These are phyloP conservation scores for Casuarina cunninghamiana DNA, from an alignment of 306 rosid genomes.

Conservation along the genomic window DNA sequence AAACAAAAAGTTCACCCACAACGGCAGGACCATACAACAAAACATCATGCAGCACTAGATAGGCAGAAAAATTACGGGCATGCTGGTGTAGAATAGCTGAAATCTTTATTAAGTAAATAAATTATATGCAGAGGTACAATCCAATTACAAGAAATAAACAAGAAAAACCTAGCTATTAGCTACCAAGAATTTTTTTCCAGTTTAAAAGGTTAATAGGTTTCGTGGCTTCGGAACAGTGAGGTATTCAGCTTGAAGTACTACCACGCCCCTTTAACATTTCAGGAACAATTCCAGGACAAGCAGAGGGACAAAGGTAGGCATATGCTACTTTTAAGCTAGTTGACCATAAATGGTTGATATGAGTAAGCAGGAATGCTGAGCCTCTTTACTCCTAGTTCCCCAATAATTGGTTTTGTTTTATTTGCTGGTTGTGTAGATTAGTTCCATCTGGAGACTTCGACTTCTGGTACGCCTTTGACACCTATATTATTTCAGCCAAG, in stretches of 20 bases:
- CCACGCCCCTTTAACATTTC: neutral
- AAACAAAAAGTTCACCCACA: neutral
- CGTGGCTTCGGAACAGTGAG: neutral
- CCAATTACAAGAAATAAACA: too few relatives aligned
- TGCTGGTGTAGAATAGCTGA: neutral
- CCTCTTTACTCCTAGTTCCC: neutral
- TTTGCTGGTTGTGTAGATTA: neutral
- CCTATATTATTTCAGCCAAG: neutral
- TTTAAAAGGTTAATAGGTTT: neutral
- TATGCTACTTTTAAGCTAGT: neutral
- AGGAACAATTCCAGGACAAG: neutral
- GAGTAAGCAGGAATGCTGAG: neutral
- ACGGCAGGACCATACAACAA: neutral
- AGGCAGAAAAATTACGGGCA: neutral
- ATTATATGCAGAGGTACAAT: too few relatives aligned
- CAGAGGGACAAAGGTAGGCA: neutral
- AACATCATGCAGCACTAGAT: neutral
- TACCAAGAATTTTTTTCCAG: neutral
- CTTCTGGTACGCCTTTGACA: neutral
- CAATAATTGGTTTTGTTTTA: neutral
- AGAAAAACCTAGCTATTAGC: neutral
- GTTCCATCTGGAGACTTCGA: neutral
- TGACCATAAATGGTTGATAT: neutral
- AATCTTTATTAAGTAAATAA: neutral
- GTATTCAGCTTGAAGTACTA: neutral